A percentile compares a stretch with the other conserved stretches of the same genome.
These are phyloP conservation scores for Microcyclosporella mali DNA, from an alignment of 2,329 filamentous ascomycete genomes.

Conservation along the genomic window DNA sequence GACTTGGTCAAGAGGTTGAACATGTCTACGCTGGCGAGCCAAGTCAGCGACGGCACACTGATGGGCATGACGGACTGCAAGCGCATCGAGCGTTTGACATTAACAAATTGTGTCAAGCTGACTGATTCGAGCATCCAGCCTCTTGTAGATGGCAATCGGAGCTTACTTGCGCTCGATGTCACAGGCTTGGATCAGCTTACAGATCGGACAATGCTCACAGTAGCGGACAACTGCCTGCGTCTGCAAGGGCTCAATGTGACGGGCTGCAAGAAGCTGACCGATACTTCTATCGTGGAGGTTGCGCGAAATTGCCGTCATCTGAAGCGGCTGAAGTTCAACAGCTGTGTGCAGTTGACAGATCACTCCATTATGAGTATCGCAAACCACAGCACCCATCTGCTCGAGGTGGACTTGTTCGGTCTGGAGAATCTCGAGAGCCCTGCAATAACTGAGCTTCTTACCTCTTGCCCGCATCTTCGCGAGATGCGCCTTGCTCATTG, in stretches of 20 bases:
- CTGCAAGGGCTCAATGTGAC: conserved; percentile 93
- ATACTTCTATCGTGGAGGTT: conserved; percentile 74
- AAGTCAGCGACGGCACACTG: conserved; percentile 85
- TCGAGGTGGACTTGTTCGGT: conserved; percentile 92
- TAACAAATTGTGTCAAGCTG: conserved; percentile 81
- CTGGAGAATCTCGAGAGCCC: conserved; percentile 75
- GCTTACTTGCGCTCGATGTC: conserved; percentile 83
- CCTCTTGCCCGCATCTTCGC: conserved; percentile 73
- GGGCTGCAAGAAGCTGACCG: conserved; percentile 74
- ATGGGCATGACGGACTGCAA: conserved; percentile 77
- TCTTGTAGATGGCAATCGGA: conserved; percentile 70
- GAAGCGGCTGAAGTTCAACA: conserved; percentile 93
- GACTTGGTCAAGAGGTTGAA: conserved; percentile 91
- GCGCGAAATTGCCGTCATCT: conserved; percentile 78
- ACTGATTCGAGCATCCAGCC: conserved; percentile 77
- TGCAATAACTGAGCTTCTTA: conserved; percentile 74
- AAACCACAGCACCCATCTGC: conserved; percentile 78
- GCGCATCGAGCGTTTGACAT: conserved; percentile 81
- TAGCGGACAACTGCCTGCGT: conserved; percentile 74
- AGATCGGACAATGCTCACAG: conserved; percentile 67
- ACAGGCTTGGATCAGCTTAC: conserved; percentile 76
- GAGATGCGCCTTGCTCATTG: conserved; percentile 85
- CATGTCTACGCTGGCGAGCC: conserved; percentile 67
- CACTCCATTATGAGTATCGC: conserved; percentile 79
- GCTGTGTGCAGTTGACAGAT: conserved; percentile 79